A percentile compares a stretch with the other conserved stretches of the same genome.
phyloP scores from a whole-genome alignment of 768 basidiomycete species.

The Pleurotus eryngii region DNA sequence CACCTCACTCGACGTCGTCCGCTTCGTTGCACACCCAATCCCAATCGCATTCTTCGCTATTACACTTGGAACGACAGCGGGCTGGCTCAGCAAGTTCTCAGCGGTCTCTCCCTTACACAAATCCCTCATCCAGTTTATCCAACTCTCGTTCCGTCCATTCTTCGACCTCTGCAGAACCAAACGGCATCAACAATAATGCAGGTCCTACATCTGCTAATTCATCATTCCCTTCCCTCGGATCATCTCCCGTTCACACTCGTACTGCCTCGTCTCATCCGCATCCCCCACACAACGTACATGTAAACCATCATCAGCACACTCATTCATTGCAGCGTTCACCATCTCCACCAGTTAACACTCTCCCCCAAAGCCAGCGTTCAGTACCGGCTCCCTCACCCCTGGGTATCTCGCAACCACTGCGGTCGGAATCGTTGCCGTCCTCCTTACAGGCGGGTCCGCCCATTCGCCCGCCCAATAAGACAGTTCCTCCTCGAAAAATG shows the following conservation, averaged over 20 bases:
- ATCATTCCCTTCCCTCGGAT: slow-evolving; percentile 5
- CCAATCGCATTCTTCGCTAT: not conserved
- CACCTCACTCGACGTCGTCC: slow-evolving; percentile 1
- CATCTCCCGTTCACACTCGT: slow-evolving; percentile 2
- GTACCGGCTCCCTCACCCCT: slow-evolving; percentile 10
- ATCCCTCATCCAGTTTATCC: not conserved
- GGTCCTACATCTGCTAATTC: not conserved
- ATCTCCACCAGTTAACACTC: not conserved
- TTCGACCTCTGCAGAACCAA: not conserved
- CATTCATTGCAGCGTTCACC: not conserved
- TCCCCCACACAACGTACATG: not conserved
- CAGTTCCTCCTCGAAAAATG: not conserved
- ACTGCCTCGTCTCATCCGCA: not conserved
- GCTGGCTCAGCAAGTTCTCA: slow-evolving; percentile 3
- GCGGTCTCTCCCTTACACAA: not conserved
- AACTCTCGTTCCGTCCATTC: not conserved
- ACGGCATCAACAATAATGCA: not conserved
- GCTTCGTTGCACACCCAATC: slow-evolving; percentile 4
- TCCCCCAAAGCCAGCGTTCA: slow-evolving; percentile 11
- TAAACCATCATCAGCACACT: not conserved
- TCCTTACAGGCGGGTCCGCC: slow-evolving; percentile 12
- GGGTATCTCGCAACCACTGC: slow-evolving; percentile 13
- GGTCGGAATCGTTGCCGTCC: slow-evolving; percentile 14
- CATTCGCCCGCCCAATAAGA: not conserved
- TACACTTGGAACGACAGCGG: slow-evolving; percentile 1